These are phyloP conservation scores for Botrytis fragariae DNA, from an alignment of 2,329 filamentous ascomycete genomes.

Conservation along the genomic window DNA sequence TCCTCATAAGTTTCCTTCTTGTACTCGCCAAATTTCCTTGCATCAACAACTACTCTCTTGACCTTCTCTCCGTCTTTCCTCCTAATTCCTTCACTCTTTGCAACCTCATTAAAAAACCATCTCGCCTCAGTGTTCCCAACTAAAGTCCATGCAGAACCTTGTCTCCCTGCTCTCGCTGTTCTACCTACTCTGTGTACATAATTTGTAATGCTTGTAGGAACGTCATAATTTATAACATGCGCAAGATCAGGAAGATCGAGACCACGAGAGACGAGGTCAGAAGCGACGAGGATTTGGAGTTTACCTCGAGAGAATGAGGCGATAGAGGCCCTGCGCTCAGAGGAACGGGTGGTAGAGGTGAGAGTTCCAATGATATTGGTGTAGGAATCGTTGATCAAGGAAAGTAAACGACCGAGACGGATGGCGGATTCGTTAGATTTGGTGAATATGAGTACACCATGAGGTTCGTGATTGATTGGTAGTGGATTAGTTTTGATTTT, in stretches of 20 bases:
- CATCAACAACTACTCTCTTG: slow-evolving; percentile 45
- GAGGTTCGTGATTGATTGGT: slow-evolving; percentile 27
- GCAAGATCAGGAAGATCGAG: slow-evolving; percentile 77
- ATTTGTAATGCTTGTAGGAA: slow-evolving; percentile 74
- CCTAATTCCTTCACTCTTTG: slow-evolving; percentile 51
- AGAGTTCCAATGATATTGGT: slow-evolving; percentile 63
- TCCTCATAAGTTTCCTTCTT: slow-evolving; percentile 45
- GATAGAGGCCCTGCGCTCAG: slow-evolving; percentile 65
- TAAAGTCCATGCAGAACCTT: slow-evolving; percentile 81
- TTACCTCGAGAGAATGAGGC: slow-evolving; percentile 61
- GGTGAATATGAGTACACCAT: slow-evolving; percentile 73
- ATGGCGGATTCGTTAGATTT: slow-evolving; percentile 85
- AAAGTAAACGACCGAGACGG: slow-evolving; percentile 79
- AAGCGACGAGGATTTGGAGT: slow-evolving; percentile 77
- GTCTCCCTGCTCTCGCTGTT: slow-evolving; percentile 76
- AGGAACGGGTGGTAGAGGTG: slow-evolving; percentile 74
- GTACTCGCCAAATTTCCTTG: slow-evolving; percentile 42
- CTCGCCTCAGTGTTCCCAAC: slow-evolving; percentile 72
- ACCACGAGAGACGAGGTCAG: slow-evolving; percentile 89
- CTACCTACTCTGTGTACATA: slow-evolving; percentile 93
- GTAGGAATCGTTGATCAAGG: slow-evolving; percentile 60
- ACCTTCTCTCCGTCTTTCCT: slow-evolving; percentile 45
- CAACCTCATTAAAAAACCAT: slow-evolving; percentile 90
- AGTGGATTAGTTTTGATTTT: slow-evolving; percentile 12
- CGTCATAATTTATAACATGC: slow-evolving; percentile 91